These are phyloP conservation scores for Suhomyces yuchorum DNA, from an alignment of 1,139 yeast species.

Conservation along the genomic window DNA sequence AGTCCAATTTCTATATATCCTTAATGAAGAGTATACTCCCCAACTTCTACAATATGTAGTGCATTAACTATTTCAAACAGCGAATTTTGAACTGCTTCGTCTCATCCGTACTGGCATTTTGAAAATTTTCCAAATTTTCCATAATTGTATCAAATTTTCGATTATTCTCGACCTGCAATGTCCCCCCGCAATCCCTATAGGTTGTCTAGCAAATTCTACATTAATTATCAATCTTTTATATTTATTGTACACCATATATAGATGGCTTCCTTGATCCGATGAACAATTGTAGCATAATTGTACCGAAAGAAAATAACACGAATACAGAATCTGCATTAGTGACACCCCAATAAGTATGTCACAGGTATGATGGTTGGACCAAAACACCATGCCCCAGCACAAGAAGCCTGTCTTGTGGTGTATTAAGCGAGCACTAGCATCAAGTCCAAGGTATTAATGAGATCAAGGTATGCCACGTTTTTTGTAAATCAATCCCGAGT, in stretches of 20 bases:
- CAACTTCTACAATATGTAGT: no score
- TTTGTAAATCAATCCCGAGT: neutral
- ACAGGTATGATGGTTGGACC: conserved; percentile 9
- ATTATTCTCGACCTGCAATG: no score
- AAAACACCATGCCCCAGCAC: neutral
- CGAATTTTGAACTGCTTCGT: no score
- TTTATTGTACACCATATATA: conserved; percentile 11
- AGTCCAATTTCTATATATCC: no score
- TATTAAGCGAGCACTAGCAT: conserved; percentile 6
- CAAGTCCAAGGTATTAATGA: conserved; percentile 4
- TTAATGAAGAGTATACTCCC: no score
- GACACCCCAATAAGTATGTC: conserved; percentile 9
- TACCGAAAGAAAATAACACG: conserved; percentile 13
- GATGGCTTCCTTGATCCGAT: conserved; percentile 8
- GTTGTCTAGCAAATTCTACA: no score
- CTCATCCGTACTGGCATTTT: no score
- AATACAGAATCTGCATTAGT: conserved; percentile 6
- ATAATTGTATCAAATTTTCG: no score
- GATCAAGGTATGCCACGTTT: conserved; percentile 5
- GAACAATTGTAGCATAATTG: conserved; percentile 13
- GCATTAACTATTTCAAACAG: no score
- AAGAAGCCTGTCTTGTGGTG: conserved; percentile 14
- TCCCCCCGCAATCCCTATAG: no score
- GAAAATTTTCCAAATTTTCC: no score
- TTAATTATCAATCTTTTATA: neutral